Evolutionary conservation across 2,329 filamentous ascomycete genomes (phyloP).

Genomic region (Venturia oleaginea): DNA sequence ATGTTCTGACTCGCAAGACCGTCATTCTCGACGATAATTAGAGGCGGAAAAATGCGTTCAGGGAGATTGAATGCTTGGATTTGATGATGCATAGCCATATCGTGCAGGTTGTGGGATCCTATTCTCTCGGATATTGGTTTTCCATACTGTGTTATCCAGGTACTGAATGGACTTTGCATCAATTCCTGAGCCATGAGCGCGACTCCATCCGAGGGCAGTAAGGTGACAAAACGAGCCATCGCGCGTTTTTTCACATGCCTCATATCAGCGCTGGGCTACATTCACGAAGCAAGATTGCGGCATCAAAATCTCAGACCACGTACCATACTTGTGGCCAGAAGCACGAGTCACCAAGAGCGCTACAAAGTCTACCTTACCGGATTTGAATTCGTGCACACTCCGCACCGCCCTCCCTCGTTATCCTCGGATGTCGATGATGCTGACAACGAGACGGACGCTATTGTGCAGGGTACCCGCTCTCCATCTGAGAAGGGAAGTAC

Average conservation of each 20-base stretch:
- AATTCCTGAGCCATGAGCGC: background rate
- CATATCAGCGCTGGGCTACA: background rate
- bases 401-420: background rate
- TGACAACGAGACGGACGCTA: background rate
- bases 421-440: background rate
- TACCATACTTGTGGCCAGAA: background rate
- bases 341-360: background rate
- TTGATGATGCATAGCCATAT: constrained; percentile 1
- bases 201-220: too few species aligned
- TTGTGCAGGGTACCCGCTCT: background rate
- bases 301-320: background rate
- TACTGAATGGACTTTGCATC: constrained; percentile 7
- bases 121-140: background rate
- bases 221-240: background rate
- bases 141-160: constrained; percentile 7
- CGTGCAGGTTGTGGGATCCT: constrained; percentile 1
- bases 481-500: background rate
- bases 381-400: background rate
- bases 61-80: background rate
- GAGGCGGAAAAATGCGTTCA: background rate
- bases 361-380: constrained; percentile 8
- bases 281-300: background rate
- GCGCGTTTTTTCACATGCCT: constrained; percentile 2
- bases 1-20: constrained; percentile 1
- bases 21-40: background rate